These are phyloP conservation scores for Penicillium canescens DNA, from an alignment of 495 filamentous ascomycete species.

Conservation along the genomic window DNA sequence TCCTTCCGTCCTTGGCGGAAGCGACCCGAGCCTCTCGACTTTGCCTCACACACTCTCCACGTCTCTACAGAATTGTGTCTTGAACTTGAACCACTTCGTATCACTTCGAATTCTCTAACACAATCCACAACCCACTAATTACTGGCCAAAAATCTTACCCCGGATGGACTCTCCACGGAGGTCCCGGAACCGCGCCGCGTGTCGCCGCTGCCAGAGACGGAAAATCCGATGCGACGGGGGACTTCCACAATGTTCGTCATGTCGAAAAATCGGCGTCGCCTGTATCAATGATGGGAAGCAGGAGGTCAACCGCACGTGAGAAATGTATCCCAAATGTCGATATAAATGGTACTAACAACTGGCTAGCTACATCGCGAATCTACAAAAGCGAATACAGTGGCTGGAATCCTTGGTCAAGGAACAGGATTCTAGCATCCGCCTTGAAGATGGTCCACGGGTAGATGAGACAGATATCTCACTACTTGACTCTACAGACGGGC, in stretches of 20 bases:
- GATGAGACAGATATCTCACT: conserved; percentile 5
- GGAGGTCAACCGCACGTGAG: conserved; percentile 39
- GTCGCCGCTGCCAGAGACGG: conserved; percentile 32
- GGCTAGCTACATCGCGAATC: conserved; percentile 37
- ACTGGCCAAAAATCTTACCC: not conserved
- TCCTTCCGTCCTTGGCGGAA: conserved; percentile 11
- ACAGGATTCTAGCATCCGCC: conserved; percentile 28
- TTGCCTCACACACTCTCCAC: too few relatives aligned
- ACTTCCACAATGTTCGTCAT: conserved; percentile 33
- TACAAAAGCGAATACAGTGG: conserved; percentile 43
- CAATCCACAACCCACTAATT: not conserved
- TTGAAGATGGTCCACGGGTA: conserved; percentile 23
- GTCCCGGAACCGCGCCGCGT: conserved; percentile 40
- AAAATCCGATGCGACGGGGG: conserved; percentile 27
- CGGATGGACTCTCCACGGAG: conserved; percentile 32
- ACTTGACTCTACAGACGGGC: not conserved
- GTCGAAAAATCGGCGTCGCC: conserved; percentile 35
- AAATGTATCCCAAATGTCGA: too few relatives aligned
- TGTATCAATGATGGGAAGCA: conserved; percentile 47
- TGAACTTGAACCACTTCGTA: too few relatives aligned
- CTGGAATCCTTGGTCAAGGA: conserved; percentile 41
- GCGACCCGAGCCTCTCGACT: conserved; percentile 1
- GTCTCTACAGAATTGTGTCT: too few relatives aligned
- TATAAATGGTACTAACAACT: not conserved
- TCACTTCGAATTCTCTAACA: too few relatives aligned